Evolutionary conservation across 805 yeast species (phyloP).

Genomic region (Teunomyces gatunensis): DNA sequence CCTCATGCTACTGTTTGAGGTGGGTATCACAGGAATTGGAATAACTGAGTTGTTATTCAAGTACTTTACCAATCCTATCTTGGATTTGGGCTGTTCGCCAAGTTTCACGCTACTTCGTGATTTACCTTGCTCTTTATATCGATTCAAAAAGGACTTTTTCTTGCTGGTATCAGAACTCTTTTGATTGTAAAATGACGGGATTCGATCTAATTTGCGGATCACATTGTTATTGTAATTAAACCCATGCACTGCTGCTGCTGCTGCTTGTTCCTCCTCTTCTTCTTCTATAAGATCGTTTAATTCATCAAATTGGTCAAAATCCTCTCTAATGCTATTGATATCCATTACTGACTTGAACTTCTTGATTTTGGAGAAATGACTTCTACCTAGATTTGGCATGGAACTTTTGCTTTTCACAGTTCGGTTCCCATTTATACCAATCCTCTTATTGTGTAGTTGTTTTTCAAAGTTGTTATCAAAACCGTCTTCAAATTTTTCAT

Average conservation of each 20-base stretch:
- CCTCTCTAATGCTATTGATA: constrained; percentile 12
- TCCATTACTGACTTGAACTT: constrained; percentile 37
- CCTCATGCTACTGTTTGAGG: constrained; percentile 40
- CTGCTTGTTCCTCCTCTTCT: constrained; percentile 10
- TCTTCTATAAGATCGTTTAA: constrained; percentile 6
- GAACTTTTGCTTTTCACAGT: constrained; percentile 14
- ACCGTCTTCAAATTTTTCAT: constrained; percentile 37
- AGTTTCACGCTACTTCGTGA: background rate
- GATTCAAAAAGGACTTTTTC: constrained; percentile 29
- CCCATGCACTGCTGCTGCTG: constrained; percentile 12
- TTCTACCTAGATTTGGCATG: constrained; percentile 18
- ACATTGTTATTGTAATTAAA: constrained; percentile 35
- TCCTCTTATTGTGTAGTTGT: background rate
- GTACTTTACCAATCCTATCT: constrained; percentile 31
- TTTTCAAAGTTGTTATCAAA: constrained; percentile 21
- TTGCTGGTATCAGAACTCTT: constrained; percentile 3
- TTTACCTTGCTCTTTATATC: constrained; percentile 18
- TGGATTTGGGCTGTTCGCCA: constrained; percentile 6
- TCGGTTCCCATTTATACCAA: background rate
- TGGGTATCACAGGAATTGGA: constrained; percentile 10
- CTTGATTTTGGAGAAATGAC: constrained; percentile 11
- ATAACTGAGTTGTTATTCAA: constrained; percentile 19
- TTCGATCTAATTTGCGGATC: constrained; percentile 36
- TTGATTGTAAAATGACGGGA: constrained; percentile 38
- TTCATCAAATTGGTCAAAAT: constrained; percentile 8